Base-by-base conservation (phyloP, 257 asterid species). In the Dorcoceras hygrometricum region DNA sequence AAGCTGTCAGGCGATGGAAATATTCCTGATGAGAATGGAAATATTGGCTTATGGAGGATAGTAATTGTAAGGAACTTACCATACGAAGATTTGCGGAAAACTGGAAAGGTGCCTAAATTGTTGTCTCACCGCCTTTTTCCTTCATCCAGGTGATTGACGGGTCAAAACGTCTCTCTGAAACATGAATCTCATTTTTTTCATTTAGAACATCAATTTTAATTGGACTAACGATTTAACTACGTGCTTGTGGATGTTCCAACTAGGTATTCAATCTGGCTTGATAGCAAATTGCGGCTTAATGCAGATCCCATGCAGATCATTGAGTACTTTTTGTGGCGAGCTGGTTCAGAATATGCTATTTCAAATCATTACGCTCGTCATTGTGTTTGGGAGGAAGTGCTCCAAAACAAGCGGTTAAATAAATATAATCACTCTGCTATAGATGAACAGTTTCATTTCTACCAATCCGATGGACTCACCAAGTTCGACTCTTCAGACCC, bases 201-300 rank as follows among this genome's bases (percentile, higher is more conserved):
- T 70, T 12, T 68, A 25, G 69, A 67, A 50, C 54, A 63, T 59
- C 62, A 50, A 29, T 28, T 56, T 68, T 46, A 56, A 62, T 63
- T 72, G 46, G 72, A 73, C 20, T 31, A 54, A 27, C 48, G 56
- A 74, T 24, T 66, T 55, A 62, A 23, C 19, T 53, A 19, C 48
- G 69, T 62, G 59, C 57, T 62, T 73, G 59, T 65, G 74, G 29
- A 55, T 66, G 48, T 63, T 59, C 55, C 46, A 57, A 31, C 58
- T 67, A 92, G 98, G 91, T 89, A 89, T 76, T 89, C 96, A 34
- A 89, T 92, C 66, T 92, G 98, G 98, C 86, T 92, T 54, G 98
- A 92, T 73, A 92, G 98, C 86, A 92, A 92, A 76, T 73, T 89
- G 87, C 84, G 97, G 59, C 96, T 89, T 24, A 82, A 83, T 65